A percentile compares a stretch with the other conserved stretches of the same genome.
Conservation (phyloP, 1,139 yeast genomes). For the Taphrina flavorubra region DNA sequence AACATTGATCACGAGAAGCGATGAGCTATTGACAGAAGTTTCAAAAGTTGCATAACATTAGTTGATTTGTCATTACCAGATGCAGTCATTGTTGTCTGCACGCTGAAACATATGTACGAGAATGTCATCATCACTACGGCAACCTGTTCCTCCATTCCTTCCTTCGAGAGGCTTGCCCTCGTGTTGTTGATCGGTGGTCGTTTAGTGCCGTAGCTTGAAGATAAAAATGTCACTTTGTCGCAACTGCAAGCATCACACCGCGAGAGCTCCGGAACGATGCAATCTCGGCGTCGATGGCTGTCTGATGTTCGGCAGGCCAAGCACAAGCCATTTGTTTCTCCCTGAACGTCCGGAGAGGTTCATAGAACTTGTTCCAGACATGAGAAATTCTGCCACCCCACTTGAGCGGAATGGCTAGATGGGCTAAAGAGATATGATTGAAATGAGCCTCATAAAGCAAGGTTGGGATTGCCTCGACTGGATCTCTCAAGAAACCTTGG, state of each 20-base stretch:
- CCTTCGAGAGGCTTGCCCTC: too few relatives aligned
- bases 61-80: too few relatives aligned
- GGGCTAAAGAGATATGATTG: neutral
- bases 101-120: too few relatives aligned
- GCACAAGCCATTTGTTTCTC: slow-evolving; percentile 7
- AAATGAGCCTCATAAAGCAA: neutral
- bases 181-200: too few relatives aligned
- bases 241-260: neutral
- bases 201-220: too few relatives aligned
- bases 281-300: neutral
- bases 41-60: too few relatives aligned
- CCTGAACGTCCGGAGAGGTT: slow-evolving; percentile 1
- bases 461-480: neutral
- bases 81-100: too few relatives aligned
- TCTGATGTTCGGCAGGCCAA: neutral
- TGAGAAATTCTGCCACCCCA: slow-evolving; percentile 21
- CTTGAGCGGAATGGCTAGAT: slow-evolving; percentile 14
- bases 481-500: slow-evolving; percentile 8
- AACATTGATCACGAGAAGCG: neutral
- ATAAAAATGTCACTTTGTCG: slow-evolving; percentile 8
- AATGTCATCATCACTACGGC: too few relatives aligned
- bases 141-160: too few relatives aligned
- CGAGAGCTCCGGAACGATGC: slow-evolving; percentile 2
- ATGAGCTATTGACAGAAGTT: neutral
- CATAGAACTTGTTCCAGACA: slow-evolving; percentile 22